Evolutionary conservation across 805 yeast species (phyloP), one percentile per base, ranked within the genome.

Genomic region (Yarrowia keelungensis): DNA sequence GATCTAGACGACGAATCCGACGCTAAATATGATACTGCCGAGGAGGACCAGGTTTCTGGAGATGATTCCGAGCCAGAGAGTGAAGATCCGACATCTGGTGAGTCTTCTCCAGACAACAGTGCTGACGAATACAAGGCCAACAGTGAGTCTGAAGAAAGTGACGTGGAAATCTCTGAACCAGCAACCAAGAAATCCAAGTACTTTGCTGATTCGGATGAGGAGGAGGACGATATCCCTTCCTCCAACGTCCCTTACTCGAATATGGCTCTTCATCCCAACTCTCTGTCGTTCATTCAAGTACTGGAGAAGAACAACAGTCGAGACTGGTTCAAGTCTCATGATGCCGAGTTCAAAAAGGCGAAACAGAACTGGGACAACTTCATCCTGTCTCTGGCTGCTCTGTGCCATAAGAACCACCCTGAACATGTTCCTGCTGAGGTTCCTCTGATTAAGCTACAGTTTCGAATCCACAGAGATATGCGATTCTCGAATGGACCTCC

Each of bases 391-490:
- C 56, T 62, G 16, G 54, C 67, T 8, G 67, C 56, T 7, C 7
- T 47, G n/a, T 38, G 43, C 14, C 67, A 62, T 16, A 35, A 36
- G 15, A 47, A 62, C 26, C 47, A 62, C 16, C 67, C 67, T 1
- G 56, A 47, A 3, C 67, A 62, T 8, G 67, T 62, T 4, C 67
- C 67, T 19, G 54, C 56, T n/a, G 67, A 62, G 5, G 26, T 41
- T 9, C 67, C 67, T 22, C 67, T 62, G 11, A 22, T 49, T 38
- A 46, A 38, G 19, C 46, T 62, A 5, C 67, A 62, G 47, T 62
- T 62, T 47, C 56, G 67, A 38, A 62, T 62, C 46, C 67, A 62
- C 19, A 38, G 47, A 62, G 67, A 62, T 12, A 62, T 62, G 67
- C 56, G 67, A 4, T 62, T 62, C 15, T 62, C 67, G 1, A 39